Conservation (phyloP, 345 rosid species). For the Citropsis articulata region DNA sequence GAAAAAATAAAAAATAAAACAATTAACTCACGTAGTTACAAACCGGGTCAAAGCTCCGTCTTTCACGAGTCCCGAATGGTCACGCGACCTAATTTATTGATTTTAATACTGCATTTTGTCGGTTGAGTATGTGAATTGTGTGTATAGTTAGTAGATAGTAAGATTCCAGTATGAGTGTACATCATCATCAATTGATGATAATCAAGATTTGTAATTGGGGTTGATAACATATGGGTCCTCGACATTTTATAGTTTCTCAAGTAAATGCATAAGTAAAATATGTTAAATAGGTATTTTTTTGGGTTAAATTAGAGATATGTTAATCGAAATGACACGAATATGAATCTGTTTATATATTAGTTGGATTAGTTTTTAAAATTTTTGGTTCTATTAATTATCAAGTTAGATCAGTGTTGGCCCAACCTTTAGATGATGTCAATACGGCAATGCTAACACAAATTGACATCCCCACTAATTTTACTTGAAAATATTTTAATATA, state of each 20-base stretch:
- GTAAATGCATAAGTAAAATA: no score
- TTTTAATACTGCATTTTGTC: neutral
- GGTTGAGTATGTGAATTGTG: neutral
- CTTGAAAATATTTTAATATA: no score
- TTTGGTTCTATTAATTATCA: neutral
- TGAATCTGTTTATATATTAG: no score
- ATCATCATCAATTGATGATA: neutral
- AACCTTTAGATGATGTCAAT: no score
- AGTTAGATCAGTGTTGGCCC: neutral
- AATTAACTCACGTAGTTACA: neutral
- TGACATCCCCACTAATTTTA: no score
- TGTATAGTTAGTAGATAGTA: neutral
- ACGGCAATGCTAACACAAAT: neutral
- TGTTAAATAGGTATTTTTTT: no score
- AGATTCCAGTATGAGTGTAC: neutral
- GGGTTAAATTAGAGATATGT: neutral
- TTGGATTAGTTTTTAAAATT: no score
- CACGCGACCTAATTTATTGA: conserved; percentile 1
- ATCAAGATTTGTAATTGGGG: neutral
- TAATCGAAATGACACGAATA: no score
- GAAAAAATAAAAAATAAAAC: neutral
- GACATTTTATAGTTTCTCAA: no score
- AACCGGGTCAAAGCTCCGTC: conserved; percentile 2
- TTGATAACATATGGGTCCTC: no score
- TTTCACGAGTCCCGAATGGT: neutral